Evolutionary conservation across 148 eudicot genomes (phyloP).

Genomic region (Diospyros lotus): DNA sequence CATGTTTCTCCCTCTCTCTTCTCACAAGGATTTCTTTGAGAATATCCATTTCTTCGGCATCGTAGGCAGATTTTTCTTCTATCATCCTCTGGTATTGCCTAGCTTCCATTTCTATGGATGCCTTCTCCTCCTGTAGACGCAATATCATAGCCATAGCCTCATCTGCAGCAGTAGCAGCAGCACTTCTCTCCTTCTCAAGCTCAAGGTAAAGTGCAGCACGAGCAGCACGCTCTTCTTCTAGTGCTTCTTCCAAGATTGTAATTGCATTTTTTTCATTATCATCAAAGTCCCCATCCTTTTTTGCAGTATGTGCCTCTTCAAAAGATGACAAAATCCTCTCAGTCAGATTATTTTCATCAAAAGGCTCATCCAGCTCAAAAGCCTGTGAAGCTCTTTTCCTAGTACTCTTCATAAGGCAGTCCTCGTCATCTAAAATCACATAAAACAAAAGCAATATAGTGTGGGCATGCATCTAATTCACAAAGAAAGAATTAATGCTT

Average conservation of each 20-base stretch:
- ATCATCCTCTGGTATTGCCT: conserved; percentile 87
- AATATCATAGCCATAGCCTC: conserved; percentile 98
- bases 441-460: not conserved
- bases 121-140: conserved; percentile 89
- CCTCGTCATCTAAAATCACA: conserved; percentile 30
- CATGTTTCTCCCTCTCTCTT: conserved; percentile 74
- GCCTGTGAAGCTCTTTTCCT: conserved; percentile 28
- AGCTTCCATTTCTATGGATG: conserved; percentile 86
- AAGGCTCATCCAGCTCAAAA: conserved; percentile 21
- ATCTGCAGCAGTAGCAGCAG: conserved; percentile 93
- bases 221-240: conserved; percentile 66
- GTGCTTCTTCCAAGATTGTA: conserved; percentile 54
- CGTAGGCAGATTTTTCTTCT: conserved; percentile 88
- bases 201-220: conserved; percentile 65
- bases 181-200: conserved; percentile 87
- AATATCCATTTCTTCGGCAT: conserved; percentile 89
- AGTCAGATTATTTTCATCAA: conserved; percentile 25
- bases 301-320: conserved; percentile 24
- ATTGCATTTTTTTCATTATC: conserved; percentile 35
- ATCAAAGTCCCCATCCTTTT: conserved; percentile 20
- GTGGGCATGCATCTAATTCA: not conserved
- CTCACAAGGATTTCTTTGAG: conserved; percentile 78
- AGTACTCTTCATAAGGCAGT: conserved; percentile 11
- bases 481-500: not conserved
- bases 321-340: conserved; percentile 18